Conservation (phyloP, 176 grass and related monocot genomes). For the Melocanna baccifera region DNA sequence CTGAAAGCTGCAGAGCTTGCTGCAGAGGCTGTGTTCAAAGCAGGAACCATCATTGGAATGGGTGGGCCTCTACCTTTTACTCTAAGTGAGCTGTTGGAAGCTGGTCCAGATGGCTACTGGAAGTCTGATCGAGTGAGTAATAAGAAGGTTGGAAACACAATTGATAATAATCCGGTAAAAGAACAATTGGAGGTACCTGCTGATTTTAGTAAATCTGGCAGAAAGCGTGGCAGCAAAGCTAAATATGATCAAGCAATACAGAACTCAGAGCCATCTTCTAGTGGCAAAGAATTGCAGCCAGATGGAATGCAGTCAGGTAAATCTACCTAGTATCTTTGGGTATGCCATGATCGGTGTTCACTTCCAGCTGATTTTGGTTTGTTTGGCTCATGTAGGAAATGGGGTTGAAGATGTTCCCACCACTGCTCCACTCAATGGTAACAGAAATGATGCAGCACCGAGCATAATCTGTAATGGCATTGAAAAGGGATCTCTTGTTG, state of each 20-base stretch:
- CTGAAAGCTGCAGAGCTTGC: slow-evolving; percentile 91
- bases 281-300: slow-evolving; percentile 38
- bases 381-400: slow-evolving; percentile 47
- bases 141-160: slow-evolving; percentile 37
- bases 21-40: slow-evolving; percentile 81
- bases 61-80: slow-evolving; percentile 90
- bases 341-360: slow-evolving; percentile 10
- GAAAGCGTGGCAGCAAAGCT: slow-evolving; percentile 35
- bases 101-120: slow-evolving; percentile 77
- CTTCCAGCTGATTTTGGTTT: slow-evolving; percentile 33
- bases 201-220: slow-evolving; percentile 34
- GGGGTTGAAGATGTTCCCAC: slow-evolving; percentile 34
- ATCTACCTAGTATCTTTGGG: slow-evolving; percentile 13
- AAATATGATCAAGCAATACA: slow-evolving; percentile 35
- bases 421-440: slow-evolving; percentile 26
- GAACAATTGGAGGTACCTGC: slow-evolving; percentile 23
- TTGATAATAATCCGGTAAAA: background rate
- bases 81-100: slow-evolving; percentile 73
- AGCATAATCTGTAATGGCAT: slow-evolving; percentile 61
- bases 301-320: slow-evolving; percentile 38
- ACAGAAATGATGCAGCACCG: slow-evolving; percentile 29
- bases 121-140: slow-evolving; percentile 46
- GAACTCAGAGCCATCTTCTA: slow-evolving; percentile 32
- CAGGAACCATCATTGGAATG: slow-evolving; percentile 79
- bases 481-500: slow-evolving; percentile 72